Conservation (phyloP, 345 rosid genomes). For the Gossypium rotundifolium region DNA sequence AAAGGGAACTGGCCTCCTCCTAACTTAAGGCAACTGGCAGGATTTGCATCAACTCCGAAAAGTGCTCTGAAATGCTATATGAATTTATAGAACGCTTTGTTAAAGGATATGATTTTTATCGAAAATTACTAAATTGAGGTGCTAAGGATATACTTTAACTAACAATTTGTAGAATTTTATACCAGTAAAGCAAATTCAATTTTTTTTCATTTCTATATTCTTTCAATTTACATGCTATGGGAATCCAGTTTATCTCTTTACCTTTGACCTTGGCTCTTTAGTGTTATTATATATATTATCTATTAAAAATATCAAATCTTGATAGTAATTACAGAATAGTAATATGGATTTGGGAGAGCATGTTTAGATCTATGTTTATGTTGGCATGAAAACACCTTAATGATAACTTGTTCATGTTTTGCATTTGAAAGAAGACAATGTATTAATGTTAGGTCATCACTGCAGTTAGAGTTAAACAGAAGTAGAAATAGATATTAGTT, state of each 20-base stretch:
- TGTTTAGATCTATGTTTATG: not conserved
- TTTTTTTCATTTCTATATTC: not conserved
- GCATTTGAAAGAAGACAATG: not conserved
- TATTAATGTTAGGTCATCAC: not conserved
- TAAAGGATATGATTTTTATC: not conserved
- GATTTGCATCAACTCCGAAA: not conserved
- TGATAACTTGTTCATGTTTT: not conserved
- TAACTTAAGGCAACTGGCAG: not conserved
- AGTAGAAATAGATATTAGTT: not conserved
- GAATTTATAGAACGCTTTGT: not conserved
- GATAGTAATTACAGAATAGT: not conserved
- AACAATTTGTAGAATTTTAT: not conserved
- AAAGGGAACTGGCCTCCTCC: not conserved
- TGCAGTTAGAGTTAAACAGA: not conserved
- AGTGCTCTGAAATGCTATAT: not conserved
- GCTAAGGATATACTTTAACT: not conserved
- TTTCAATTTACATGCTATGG: not conserved
- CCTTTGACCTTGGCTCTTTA: not conserved
- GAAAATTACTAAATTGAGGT: not conserved
- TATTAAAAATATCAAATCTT: not conserved
- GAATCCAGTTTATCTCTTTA: not conserved
- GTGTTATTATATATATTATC: not conserved
- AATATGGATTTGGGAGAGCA: not conserved
- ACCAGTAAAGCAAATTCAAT: not conserved
- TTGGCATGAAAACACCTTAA: conserved; percentile 4